A percentile compares a stretch with the other conserved stretches of the same genome.
Conservation (phyloP, 805 yeast species). For the Yamadazyma olivae region DNA sequence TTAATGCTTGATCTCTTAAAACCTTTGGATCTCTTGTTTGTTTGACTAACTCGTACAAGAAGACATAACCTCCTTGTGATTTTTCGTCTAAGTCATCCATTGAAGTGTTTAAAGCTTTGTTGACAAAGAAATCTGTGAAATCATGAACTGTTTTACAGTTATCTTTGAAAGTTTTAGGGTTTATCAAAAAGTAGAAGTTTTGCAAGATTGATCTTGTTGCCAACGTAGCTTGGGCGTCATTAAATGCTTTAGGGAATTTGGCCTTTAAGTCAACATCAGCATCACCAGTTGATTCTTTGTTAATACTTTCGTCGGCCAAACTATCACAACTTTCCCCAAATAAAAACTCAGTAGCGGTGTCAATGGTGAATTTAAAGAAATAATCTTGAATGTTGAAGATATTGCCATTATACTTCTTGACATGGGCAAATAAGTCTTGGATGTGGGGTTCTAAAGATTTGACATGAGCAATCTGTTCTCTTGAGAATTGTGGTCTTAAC, state of each 20-base stretch:
- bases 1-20: conserved; percentile 37
- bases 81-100: conserved; percentile 23
- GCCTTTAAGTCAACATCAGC: conserved; percentile 24
- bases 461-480: conserved; percentile 43
- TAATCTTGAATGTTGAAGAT: conserved; percentile 36
- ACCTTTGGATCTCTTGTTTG: conserved; percentile 33
- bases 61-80: conserved; percentile 27
- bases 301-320: conserved; percentile 24
- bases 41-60: conserved; percentile 38
- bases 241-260: conserved; percentile 34
- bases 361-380: conserved; percentile 38
- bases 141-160: conserved; percentile 24
- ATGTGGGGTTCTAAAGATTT: conserved; percentile 38
- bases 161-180: conserved; percentile 19
- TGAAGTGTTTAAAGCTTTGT: conserved; percentile 26
- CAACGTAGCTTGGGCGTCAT: conserved; percentile 27
- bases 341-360: conserved; percentile 39
- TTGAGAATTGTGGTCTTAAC: conserved; percentile 44
- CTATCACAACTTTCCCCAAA: conserved; percentile 38
- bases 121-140: conserved; percentile 27
- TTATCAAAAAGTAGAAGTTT: conserved; percentile 22
- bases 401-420: conserved; percentile 22
- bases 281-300: conserved; percentile 12
- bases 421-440: conserved; percentile 30
- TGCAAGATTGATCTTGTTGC: conserved; percentile 24